Evolutionary conservation across 768 basidiomycete genomes (phyloP).

Genomic region (Rhodosporidiobolus odoratus): DNA sequence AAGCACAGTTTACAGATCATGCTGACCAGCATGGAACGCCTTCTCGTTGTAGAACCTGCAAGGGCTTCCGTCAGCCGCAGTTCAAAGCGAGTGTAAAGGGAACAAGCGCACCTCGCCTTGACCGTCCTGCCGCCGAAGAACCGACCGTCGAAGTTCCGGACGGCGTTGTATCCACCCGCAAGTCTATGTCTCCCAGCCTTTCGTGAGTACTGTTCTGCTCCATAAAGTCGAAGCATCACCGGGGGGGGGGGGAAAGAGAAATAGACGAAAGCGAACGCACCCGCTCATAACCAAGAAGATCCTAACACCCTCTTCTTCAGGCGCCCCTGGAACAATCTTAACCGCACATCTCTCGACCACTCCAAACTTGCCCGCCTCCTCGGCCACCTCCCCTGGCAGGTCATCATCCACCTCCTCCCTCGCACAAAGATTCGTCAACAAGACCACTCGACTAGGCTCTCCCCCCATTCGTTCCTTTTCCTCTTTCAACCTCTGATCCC

Average conservation of each 20-base stretch:
- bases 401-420: slow-evolving; percentile 71
- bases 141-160: slow-evolving; percentile 83
- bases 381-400: slow-evolving; percentile 83
- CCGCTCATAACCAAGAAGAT: slow-evolving; percentile 62
- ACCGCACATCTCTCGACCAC: slow-evolving; percentile 91
- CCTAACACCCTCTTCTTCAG: slow-evolving; percentile 67
- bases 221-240: neutral
- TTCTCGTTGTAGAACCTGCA: slow-evolving; percentile 31
- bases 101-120: slow-evolving; percentile 57
- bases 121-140: slow-evolving; percentile 84
- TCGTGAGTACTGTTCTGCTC: neutral
- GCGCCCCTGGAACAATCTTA: slow-evolving; percentile 61
- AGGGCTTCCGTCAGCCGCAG: neutral
- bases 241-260: neutral
- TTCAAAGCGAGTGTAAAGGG: slow-evolving; percentile 51
- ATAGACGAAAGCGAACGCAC: slow-evolving; percentile 56
- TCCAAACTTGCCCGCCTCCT: slow-evolving; percentile 84
- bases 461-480: slow-evolving; percentile 74
- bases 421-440: slow-evolving; percentile 83
- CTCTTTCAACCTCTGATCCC: neutral
- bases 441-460: slow-evolving; percentile 78
- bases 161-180: slow-evolving; percentile 91
- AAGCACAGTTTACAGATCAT: slow-evolving; percentile 10
- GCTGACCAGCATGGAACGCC: slow-evolving; percentile 12
- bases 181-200: slow-evolving; percentile 53